These are phyloP conservation scores for Ganoderma resinaceum DNA, from an alignment of 1,284 basidiomycete species.

Conservation along the genomic window DNA sequence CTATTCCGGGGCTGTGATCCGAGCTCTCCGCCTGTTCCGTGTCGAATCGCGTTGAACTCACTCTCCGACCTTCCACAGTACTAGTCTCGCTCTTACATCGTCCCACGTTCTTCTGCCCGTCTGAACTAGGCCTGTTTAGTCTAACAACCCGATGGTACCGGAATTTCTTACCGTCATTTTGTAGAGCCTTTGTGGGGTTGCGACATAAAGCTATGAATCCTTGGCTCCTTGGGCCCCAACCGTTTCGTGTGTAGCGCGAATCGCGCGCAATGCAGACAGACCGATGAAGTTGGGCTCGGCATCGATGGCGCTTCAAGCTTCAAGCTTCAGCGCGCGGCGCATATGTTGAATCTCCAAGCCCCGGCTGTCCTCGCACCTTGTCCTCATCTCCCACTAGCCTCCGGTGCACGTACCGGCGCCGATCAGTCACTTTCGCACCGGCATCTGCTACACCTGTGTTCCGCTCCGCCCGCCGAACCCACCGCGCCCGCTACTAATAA, in stretches of 20 bases:
- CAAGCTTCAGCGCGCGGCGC: background rate
- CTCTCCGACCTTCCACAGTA: background rate
- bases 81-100: background rate
- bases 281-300: background rate
- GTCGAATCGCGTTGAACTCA: background rate
- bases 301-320: no score
- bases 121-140: background rate
- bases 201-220: background rate
- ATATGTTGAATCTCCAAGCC: background rate
- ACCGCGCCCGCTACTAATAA: conserved; percentile 2
- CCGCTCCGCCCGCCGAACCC: conserved; percentile 13
- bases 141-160: background rate
- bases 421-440: conserved; percentile 14
- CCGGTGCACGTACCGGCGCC: conserved; percentile 8
- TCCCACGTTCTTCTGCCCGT: background rate
- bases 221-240: background rate
- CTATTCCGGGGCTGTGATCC: background rate
- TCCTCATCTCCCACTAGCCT: background rate
- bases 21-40: background rate
- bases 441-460: conserved; percentile 8
- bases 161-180: background rate
- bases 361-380: background rate
- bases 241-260: background rate
- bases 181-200: background rate
- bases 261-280: background rate